Evolutionary conservation across 2,329 filamentous ascomycete genomes (phyloP).

Genomic region (Colletotrichum destructivum): DNA sequence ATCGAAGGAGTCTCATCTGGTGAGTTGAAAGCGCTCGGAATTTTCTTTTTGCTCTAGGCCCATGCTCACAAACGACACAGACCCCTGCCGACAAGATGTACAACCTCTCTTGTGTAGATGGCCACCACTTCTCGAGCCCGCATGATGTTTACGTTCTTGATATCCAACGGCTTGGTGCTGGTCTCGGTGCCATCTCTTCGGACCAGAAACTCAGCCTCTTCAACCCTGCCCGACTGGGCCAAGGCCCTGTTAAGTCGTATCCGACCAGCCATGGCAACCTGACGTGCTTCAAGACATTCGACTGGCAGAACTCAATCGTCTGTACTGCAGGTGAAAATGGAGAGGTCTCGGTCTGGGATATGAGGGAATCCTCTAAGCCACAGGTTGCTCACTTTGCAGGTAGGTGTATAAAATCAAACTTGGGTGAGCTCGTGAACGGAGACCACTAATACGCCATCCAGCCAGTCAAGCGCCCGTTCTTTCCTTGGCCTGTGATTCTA

Average conservation of each 20-base stretch:
- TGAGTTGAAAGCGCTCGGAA: neutral
- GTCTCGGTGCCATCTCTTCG: constrained; percentile 76
- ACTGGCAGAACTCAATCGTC: constrained; percentile 67
- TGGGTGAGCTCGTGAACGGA: constrained; percentile 7
- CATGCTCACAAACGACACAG: constrained; percentile 23
- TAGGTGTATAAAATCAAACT: constrained; percentile 51
- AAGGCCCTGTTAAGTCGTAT: constrained; percentile 64
- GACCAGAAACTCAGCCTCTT: constrained; percentile 80
- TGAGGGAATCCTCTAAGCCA: constrained; percentile 61
- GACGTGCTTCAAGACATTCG: constrained; percentile 72
- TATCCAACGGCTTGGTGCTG: constrained; percentile 64
- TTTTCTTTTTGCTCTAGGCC: constrained; percentile 3
- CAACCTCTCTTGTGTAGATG: constrained; percentile 56
- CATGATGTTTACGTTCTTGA: constrained; percentile 71
- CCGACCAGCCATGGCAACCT: constrained; percentile 73
- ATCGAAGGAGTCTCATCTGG: neutral
- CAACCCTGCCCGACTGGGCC: constrained; percentile 69
- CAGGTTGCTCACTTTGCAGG: constrained; percentile 62
- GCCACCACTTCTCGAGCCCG: constrained; percentile 55
- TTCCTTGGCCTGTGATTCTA: constrained; percentile 74
- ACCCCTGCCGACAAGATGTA: constrained; percentile 54
- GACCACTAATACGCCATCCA: constrained; percentile 47
- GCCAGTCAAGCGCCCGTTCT: constrained; percentile 69
- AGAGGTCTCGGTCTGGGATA: constrained; percentile 76
- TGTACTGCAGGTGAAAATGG: constrained; percentile 83